Conservation (phyloP, 164 flowering plant genomes). For the Magnolia kwangsiensis region DNA sequence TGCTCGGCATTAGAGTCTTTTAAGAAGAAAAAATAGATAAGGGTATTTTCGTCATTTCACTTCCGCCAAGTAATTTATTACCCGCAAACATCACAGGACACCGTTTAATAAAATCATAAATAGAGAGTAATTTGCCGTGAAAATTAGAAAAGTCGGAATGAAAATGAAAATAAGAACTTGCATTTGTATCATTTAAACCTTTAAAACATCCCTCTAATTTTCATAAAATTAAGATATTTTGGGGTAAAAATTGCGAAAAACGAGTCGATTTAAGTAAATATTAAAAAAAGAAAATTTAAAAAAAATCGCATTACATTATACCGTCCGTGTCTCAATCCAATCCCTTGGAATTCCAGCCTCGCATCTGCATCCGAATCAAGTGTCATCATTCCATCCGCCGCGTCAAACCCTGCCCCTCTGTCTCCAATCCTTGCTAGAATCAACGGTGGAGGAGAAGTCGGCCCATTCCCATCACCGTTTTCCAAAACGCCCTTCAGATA, state of each 20-base stretch:
- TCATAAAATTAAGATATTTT: background rate
- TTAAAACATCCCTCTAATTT: too few species aligned
- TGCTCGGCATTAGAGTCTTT: too few species aligned
- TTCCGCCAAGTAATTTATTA: too few species aligned
- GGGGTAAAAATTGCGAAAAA: background rate
- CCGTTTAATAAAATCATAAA: too few species aligned
- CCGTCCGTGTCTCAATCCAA: constrained; percentile 40
- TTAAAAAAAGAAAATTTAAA: background rate
- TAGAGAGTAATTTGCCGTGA: too few species aligned
- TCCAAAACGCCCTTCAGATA: constrained; percentile 47
- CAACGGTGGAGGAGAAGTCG: constrained; percentile 33
- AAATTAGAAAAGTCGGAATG: too few species aligned
- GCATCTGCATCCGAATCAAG: constrained; percentile 16
- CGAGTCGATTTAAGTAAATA: background rate
- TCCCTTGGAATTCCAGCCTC: constrained; percentile 14
- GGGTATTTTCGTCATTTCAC: too few species aligned
- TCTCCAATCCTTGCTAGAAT: constrained; percentile 15
- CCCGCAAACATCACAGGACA: too few species aligned
- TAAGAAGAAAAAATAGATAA: too few species aligned
- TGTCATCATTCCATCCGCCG: background rate
- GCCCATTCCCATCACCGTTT: constrained; percentile 19
- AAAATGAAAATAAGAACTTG: too few species aligned
- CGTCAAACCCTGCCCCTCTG: constrained; percentile 8
- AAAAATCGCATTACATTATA: constrained; percentile 51
- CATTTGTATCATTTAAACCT: too few species aligned